Base-by-base conservation (phyloP, 441 rosid genomes). In the Pelargonium myrrhifolium region DNA sequence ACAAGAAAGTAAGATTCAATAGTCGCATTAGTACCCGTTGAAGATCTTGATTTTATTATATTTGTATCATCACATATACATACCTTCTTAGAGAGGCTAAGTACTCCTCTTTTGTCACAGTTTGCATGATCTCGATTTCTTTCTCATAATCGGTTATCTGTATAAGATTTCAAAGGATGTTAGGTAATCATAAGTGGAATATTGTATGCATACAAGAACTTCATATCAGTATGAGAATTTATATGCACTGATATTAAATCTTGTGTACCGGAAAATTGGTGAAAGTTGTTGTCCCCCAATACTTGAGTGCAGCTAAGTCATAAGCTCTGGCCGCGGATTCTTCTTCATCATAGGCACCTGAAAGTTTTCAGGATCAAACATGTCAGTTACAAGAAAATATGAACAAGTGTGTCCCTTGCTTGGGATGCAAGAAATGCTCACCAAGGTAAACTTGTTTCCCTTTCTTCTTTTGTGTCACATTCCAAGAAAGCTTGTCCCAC, bases 401-500 rank as follows among this genome's bases (percentile, higher is more conserved):
- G 4, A 11, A 5, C 28, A 17, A 60, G 35, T 9, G 20, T 37
- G 10, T 35, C n/a, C 15, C 18, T 53, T 6, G 59, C 10, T 17
- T 15, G 26, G 24, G 69, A 55, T 42, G 10, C 37, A 59, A 22
- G 61, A 17, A n/a, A 53, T 40, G 69, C 84, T 77, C 59, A 83
- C 91, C 93, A 70, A 86, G 87, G 76, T 86, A 87, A 67, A 87
- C 83, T 74, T 84, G 84, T 35, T 84, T 84, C 40, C 88, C 86
- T 51, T 82, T 84, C 78, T 84, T 84, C 74, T 76, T 81, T 60
- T 78, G 86, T 1, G 84, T 79, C 18, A 79, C 80, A 74, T 84
- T 84, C 88, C 88, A 80, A 9, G 83, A 77, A 55, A 74, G 80
- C 71, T 84, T 84, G 62, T 84, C 88, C 88, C 88, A 82, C 51